Evolutionary conservation across 2,329 filamentous ascomycete species (phyloP).

Genomic region (Zarea fungicola): DNA sequence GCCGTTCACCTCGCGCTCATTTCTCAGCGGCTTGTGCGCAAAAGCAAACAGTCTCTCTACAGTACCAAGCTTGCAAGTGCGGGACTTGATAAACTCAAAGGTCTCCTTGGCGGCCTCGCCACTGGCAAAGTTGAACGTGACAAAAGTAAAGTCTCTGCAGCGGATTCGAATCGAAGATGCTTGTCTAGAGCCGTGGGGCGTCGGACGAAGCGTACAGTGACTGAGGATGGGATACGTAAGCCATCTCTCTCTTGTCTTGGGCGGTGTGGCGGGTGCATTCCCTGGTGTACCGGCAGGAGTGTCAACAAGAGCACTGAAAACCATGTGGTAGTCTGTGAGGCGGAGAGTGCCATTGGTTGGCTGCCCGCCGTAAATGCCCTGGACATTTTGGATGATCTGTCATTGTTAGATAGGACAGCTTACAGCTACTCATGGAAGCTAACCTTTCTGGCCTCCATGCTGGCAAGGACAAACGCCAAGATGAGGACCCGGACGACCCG

Average conservation of each 20-base stretch:
- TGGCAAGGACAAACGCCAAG: neutral
- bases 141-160: conserved; percentile 89
- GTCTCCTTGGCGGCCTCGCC: conserved; percentile 73
- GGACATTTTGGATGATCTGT: conserved; percentile 52
- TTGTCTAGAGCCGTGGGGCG: conserved; percentile 62
- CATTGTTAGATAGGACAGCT: conserved; percentile 17
- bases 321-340: conserved; percentile 58
- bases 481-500: neutral
- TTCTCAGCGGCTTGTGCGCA: conserved; percentile 67
- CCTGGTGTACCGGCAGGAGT: conserved; percentile 23
- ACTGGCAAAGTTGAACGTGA: conserved; percentile 80
- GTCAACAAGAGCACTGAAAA: conserved; percentile 43
- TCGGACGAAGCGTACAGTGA: conserved; percentile 71
- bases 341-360: conserved; percentile 53
- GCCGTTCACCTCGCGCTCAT: conserved; percentile 70
- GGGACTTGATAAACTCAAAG: conserved; percentile 77
- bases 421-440: conserved; percentile 13
- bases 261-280: conserved; percentile 20
- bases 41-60: conserved; percentile 93
- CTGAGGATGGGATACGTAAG: conserved; percentile 91
- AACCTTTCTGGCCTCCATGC: conserved; percentile 40
- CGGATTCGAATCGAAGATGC: conserved; percentile 80
- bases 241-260: conserved; percentile 65
- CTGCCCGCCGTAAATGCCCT: conserved; percentile 55
- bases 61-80: conserved; percentile 75